These are phyloP conservation scores for Ophiosphaerella herpotricha DNA, from an alignment of 2,329 filamentous ascomycete genomes.

Conservation along the genomic window DNA sequence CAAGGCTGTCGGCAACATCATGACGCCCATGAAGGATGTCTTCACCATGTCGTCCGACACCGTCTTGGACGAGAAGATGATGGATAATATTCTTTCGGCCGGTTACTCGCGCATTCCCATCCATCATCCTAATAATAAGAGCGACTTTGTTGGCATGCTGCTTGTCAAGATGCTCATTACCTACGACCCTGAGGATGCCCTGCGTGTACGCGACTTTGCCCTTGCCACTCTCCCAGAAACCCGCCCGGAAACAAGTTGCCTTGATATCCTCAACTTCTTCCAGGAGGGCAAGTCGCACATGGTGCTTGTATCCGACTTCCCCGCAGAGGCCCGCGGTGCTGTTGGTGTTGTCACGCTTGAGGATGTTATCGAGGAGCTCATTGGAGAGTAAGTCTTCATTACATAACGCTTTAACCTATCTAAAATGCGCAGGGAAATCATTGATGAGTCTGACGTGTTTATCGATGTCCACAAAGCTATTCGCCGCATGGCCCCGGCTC, in stretches of 20 bases:
- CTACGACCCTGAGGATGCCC: conserved; percentile 92
- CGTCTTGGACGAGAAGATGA: conserved; percentile 87
- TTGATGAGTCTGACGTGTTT: conserved; percentile 98
- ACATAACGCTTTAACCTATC: not conserved
- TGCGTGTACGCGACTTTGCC: conserved; percentile 85
- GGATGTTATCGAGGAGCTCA: conserved; percentile 97
- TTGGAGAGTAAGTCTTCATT: conserved; percentile 79
- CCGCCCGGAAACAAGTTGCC: conserved; percentile 88
- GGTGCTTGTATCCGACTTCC: conserved; percentile 90
- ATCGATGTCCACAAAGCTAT: conserved; percentile 99
- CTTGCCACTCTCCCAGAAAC: conserved; percentile 95
- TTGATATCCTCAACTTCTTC: conserved; percentile 99
- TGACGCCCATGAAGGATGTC: conserved; percentile 98
- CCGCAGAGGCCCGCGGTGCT: conserved; percentile 88
- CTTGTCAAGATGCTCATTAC: conserved; percentile 98
- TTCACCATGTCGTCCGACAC: conserved; percentile 97
- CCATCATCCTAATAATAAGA: conserved; percentile 78
- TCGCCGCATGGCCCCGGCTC: conserved; percentile 81
- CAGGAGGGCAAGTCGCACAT: conserved; percentile 99
- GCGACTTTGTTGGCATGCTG: conserved; percentile 96
- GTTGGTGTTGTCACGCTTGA: conserved; percentile 94
- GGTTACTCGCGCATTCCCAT: conserved; percentile 97
- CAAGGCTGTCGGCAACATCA: conserved; percentile 91
- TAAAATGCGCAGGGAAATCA: conserved; percentile 74
- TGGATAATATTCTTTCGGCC: conserved; percentile 89